Evolutionary conservation across 345 rosid species (phyloP).

Genomic region (Pugionium cornutum): DNA sequence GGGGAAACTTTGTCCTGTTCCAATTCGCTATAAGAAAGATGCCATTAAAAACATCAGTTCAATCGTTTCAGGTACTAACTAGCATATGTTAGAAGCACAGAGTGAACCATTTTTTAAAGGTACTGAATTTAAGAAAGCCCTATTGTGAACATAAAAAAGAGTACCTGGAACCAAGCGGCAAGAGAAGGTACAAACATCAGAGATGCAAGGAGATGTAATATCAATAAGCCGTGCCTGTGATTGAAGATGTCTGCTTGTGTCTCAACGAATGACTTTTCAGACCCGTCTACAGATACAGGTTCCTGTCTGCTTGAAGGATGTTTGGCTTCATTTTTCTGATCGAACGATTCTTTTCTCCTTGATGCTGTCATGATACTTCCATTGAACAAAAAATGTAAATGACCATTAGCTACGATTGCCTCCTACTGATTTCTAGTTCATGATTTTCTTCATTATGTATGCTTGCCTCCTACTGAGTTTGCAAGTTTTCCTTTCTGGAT

Average conservation of each 20-base stretch:
- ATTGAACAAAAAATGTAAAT: constrained; percentile 34
- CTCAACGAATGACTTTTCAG: constrained; percentile 62
- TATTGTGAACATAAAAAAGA: background rate
- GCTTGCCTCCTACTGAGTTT: background rate
- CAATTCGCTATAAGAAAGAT: constrained; percentile 66
- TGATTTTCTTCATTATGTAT: constrained; percentile 1
- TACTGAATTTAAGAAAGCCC: background rate
- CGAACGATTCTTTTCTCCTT: constrained; percentile 51
- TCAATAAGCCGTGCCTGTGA: constrained; percentile 76
- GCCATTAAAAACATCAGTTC: constrained; percentile 3
- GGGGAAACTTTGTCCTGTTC: constrained; percentile 74
- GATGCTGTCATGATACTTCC: constrained; percentile 73
- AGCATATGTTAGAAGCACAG: background rate
- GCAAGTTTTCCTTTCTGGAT: background rate
- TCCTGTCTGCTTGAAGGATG: constrained; percentile 45
- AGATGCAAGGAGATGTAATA: constrained; percentile 74
- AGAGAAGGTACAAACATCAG: constrained; percentile 92
- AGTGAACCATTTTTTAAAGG: too few species aligned
- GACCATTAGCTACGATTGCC: constrained; percentile 39
- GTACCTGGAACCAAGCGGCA: constrained; percentile 91
- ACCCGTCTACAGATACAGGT: constrained; percentile 36
- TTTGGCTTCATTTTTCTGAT: constrained; percentile 44
- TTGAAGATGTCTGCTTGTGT: constrained; percentile 83
- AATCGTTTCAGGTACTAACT: background rate
- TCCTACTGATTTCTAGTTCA: constrained; percentile 16